phyloP scores from a whole-genome alignment of 129 eudicot genomes.

The Pulicaria dysenterica region DNA sequence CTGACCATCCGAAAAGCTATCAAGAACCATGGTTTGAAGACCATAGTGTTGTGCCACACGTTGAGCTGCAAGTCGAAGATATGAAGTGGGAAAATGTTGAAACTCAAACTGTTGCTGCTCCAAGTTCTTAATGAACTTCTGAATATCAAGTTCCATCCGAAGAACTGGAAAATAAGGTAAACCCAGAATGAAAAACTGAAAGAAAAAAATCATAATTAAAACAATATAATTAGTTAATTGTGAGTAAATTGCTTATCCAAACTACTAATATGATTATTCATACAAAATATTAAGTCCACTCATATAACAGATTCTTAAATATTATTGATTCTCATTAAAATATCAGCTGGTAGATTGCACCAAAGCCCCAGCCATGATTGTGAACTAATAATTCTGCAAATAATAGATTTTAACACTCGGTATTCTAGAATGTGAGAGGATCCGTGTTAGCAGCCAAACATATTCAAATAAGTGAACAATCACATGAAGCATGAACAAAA shows the following conservation, averaged over 20 bases:
- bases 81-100: slow-evolving; percentile 89
- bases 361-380: slow-evolving; percentile 76
- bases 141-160: slow-evolving; percentile 93
- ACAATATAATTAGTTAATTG: too few species aligned
- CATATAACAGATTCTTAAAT: too few species aligned
- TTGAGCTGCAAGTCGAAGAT: slow-evolving; percentile 97
- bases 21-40: slow-evolving; percentile 75
- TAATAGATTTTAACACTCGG: not conserved
- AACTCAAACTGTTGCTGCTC: slow-evolving; percentile 81
- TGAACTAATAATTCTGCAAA: slow-evolving; percentile 37
- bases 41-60: slow-evolving; percentile 96
- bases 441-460: too few species aligned
- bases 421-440: not conserved
- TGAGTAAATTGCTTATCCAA: too few species aligned
- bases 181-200: too few species aligned
- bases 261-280: too few species aligned
- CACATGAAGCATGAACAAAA: not conserved
- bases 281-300: too few species aligned
- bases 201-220: too few species aligned
- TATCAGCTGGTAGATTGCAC: slow-evolving; percentile 84
- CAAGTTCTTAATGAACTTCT: slow-evolving; percentile 67
- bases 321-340: too few species aligned
- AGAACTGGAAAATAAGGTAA: slow-evolving; percentile 66
- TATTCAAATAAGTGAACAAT: not conserved
- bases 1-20: slow-evolving; percentile 60